A percentile compares a stretch with the other conserved stretches of the same genome.
Conservation (phyloP, 352 stramenopile species). For the Pythium brachiatum region DNA sequence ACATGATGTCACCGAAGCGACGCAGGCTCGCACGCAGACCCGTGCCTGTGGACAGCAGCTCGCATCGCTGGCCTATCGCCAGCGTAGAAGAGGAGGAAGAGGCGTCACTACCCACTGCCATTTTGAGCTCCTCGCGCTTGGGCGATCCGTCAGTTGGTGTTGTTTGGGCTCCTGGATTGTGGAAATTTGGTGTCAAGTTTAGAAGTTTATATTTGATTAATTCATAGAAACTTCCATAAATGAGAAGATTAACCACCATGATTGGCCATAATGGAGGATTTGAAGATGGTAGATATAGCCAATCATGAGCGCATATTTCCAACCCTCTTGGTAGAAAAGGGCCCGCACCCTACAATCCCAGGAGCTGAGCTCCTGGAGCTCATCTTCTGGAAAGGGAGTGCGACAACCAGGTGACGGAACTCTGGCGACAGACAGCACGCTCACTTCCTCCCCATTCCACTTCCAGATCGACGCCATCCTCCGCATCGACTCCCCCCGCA, state of each 20-base stretch:
- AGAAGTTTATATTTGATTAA: background rate
- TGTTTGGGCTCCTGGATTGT: background rate
- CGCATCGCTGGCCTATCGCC: slow-evolving; percentile 47
- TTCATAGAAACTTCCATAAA: background rate
- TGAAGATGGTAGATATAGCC: slow-evolving; percentile 5
- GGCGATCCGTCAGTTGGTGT: background rate
- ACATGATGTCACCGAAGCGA: slow-evolving; percentile 65
- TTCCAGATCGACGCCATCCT: slow-evolving; percentile 14
- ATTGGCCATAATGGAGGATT: background rate
- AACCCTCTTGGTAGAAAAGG: slow-evolving; percentile 12
- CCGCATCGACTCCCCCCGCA: background rate
- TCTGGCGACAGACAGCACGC: background rate
- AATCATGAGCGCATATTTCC: slow-evolving; percentile 8
- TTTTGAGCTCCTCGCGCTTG: background rate
- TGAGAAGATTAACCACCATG: background rate
- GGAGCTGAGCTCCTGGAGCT: too few species aligned
- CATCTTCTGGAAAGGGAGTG: background rate
- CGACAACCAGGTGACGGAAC: background rate
- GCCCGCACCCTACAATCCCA: background rate
- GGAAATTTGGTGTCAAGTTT: background rate
- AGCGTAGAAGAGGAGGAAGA: slow-evolving; percentile 2
- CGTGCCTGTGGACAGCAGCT: slow-evolving; percentile 40
- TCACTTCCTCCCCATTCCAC: background rate
- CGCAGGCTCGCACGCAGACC: slow-evolving; percentile 58
- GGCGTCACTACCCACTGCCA: slow-evolving; percentile 5